These are phyloP conservation scores for Naganishia albida DNA, from an alignment of 1,284 basidiomycete genomes.

Conservation along the genomic window DNA sequence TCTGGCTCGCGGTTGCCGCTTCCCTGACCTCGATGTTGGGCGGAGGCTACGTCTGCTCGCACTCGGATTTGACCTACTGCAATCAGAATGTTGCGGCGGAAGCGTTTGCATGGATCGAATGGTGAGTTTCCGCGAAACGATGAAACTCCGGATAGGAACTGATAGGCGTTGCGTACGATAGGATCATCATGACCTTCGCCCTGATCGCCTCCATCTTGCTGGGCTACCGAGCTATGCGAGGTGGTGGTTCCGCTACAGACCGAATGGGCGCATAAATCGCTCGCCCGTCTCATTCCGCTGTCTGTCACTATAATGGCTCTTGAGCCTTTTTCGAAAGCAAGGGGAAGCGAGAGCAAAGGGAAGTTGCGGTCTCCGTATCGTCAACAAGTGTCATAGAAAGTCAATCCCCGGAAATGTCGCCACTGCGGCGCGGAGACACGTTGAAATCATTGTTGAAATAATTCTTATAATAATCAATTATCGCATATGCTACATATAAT, in stretches of 20 bases:
- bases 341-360: not conserved
- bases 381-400: not conserved
- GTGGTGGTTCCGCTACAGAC: constrained; percentile 42
- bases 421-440: not conserved
- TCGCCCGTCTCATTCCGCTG: not conserved
- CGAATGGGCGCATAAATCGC: constrained; percentile 36
- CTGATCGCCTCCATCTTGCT: constrained; percentile 39
- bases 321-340: not conserved
- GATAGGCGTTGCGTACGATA: constrained; percentile 4
- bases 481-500: not conserved
- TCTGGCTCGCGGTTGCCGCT: constrained; percentile 53
- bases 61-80: constrained; percentile 43
- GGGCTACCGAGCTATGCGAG: constrained; percentile 40
- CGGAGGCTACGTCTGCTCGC: constrained; percentile 46
- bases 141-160: not conserved
- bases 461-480: constrained; percentile 11
- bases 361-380: not conserved
- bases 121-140: constrained; percentile 23
- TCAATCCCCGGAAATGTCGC: not conserved
- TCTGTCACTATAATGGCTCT: not conserved
- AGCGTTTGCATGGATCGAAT: constrained; percentile 55
- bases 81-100: constrained; percentile 48
- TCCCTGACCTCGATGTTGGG: constrained; percentile 48
- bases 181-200: constrained; percentile 49
- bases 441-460: not conserved